A percentile compares a stretch with the other conserved stretches of the same genome.
These are phyloP conservation scores for Incumbomyces delicatus DNA, from an alignment of 2,329 filamentous ascomycete genomes.

Conservation along the genomic window DNA sequence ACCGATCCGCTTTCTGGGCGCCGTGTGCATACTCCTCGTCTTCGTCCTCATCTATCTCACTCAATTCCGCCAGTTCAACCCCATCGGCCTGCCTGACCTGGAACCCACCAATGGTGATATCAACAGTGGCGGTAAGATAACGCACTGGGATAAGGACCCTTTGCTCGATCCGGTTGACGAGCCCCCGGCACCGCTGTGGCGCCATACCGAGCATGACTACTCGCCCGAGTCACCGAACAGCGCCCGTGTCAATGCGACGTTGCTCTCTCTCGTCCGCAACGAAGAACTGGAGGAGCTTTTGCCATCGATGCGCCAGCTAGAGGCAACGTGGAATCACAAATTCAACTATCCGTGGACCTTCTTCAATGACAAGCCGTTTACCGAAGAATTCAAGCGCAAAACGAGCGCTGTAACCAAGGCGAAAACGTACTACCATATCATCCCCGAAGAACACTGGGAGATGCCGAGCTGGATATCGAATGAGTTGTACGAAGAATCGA, in stretches of 20 bases:
- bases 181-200: slow-evolving; percentile 64
- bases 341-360: slow-evolving; percentile 99
- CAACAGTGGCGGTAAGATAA: slow-evolving; percentile 34
- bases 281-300: slow-evolving; percentile 77
- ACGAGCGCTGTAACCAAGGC: slow-evolving; percentile 79
- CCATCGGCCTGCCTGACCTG: slow-evolving; percentile 32
- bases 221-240: slow-evolving; percentile 63
- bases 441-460: slow-evolving; percentile 93
- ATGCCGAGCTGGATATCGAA: slow-evolving; percentile 85
- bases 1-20: slow-evolving; percentile 69
- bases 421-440: slow-evolving; percentile 53
- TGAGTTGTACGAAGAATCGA: slow-evolving; percentile 75
- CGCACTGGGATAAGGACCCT: slow-evolving; percentile 64
- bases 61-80: slow-evolving; percentile 52
- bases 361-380: slow-evolving; percentile 92
- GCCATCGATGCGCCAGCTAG: slow-evolving; percentile 79
- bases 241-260: slow-evolving; percentile 82
- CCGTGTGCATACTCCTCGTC: slow-evolving; percentile 62
- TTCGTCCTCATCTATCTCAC: slow-evolving; percentile 62
- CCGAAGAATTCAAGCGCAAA: slow-evolving; percentile 79
- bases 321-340: slow-evolving; percentile 93
- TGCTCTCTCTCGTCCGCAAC: slow-evolving; percentile 86
- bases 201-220: slow-evolving; percentile 67
- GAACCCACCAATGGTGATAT: slow-evolving; percentile 20
- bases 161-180: slow-evolving; percentile 77